Evolutionary conservation across 164 flowering plant species (phyloP).

Genomic region (Liriodendron chinense): DNA sequence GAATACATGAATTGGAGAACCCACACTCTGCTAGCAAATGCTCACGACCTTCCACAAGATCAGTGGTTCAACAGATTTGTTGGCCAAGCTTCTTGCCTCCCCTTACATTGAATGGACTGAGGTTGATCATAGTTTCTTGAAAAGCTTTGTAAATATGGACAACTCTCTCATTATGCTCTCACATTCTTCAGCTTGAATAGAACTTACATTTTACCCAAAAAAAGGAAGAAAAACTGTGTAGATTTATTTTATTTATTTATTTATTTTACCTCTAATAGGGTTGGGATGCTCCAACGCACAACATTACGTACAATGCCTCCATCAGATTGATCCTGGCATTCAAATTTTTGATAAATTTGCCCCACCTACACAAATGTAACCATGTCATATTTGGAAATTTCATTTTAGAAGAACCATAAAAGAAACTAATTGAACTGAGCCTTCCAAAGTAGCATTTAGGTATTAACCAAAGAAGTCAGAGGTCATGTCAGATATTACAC

Average conservation of each 20-base stretch:
- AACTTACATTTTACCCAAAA: not conserved
- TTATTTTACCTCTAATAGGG: constrained; percentile 65
- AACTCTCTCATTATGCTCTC: not conserved
- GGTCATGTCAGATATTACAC: not conserved
- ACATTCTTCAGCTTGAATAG: not conserved
- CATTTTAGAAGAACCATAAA: not conserved
- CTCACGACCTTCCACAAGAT: not conserved
- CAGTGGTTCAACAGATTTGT: not conserved
- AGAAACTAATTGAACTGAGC: too few species aligned
- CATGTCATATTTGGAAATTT: not conserved
- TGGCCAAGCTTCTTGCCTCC: not conserved
- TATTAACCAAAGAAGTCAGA: not conserved
- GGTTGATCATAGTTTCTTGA: not conserved
- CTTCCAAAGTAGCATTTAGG: not conserved
- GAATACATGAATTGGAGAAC: not conserved
- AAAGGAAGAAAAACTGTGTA: not conserved
- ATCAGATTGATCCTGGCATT: constrained; percentile 49
- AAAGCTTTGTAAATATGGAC: not conserved
- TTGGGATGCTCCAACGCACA: constrained; percentile 84
- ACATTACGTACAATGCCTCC: constrained; percentile 78
- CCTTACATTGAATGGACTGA: not conserved
- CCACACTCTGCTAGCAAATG: not conserved
- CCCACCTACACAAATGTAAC: constrained; percentile 52
- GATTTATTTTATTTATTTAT: too few species aligned
- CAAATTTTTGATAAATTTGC: constrained; percentile 89